Conservation (phyloP, 345 rosid species). For the Sapria himalayana region DNA sequence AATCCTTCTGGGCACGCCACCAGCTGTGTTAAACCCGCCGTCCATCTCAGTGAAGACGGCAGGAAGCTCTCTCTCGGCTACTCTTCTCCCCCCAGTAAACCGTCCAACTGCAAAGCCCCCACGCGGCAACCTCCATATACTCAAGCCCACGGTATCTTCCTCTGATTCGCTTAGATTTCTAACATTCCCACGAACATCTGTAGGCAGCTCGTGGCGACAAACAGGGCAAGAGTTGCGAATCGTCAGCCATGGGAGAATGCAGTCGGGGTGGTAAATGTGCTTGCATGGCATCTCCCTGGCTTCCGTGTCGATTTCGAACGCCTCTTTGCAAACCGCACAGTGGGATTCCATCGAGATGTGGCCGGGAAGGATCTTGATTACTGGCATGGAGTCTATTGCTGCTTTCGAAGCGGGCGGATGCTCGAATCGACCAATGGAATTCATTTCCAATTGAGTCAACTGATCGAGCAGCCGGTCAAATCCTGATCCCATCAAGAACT, state of each 20-base stretch:
- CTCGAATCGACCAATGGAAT: slow-evolving; percentile 24
- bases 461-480: slow-evolving; percentile 50
- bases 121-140: slow-evolving; percentile 43
- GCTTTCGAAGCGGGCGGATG: slow-evolving; percentile 39
- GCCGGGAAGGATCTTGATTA: slow-evolving; percentile 14
- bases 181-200: slow-evolving; percentile 8
- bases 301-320: slow-evolving; percentile 24
- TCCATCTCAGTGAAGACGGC: slow-evolving; percentile 43
- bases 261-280: slow-evolving; percentile 37
- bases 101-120: slow-evolving; percentile 48
- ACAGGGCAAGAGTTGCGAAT: slow-evolving; percentile 38
- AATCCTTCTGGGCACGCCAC: slow-evolving; percentile 30
- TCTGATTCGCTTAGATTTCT: slow-evolving; percentile 8
- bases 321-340: slow-evolving; percentile 39
- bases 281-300: slow-evolving; percentile 49
- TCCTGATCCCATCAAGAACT: slow-evolving; percentile 58
- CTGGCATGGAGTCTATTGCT: slow-evolving; percentile 40
- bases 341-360: slow-evolving; percentile 24
- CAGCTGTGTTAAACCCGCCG: slow-evolving; percentile 21
- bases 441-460: slow-evolving; percentile 30
- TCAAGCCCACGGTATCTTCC: slow-evolving; percentile 25
- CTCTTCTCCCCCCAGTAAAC: slow-evolving; percentile 28
- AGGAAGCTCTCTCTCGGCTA: slow-evolving; percentile 27
- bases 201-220: slow-evolving; percentile 33
- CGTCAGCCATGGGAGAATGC: slow-evolving; percentile 38